Percentiles rank a stretch among this genome's conserved stretches.
Evolutionary conservation across 2,329 filamentous ascomycete species (phyloP).

Genomic region (Anisogramma anomala): DNA sequence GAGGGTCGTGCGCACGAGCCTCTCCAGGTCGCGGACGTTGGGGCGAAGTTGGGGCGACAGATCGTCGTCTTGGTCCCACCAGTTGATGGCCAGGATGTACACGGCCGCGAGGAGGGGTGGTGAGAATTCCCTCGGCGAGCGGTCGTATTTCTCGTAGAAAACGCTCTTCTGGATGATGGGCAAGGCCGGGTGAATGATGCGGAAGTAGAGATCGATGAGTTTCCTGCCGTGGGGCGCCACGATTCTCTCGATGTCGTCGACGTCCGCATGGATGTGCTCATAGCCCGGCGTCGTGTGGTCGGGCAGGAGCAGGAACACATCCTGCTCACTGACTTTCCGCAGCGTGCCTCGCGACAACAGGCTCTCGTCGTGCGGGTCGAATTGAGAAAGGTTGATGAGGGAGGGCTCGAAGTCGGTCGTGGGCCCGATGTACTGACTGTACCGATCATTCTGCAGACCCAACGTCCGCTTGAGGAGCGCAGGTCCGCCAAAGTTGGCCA

Average conservation of each 20-base stretch:
- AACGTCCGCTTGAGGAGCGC: slow-evolving; percentile 57
- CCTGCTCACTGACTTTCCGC: slow-evolving; percentile 63
- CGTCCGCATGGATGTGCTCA: slow-evolving; percentile 56
- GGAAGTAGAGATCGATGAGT: slow-evolving; percentile 57
- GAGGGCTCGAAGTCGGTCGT: slow-evolving; percentile 76
- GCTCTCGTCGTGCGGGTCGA: slow-evolving; percentile 73
- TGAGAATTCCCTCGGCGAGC: slow-evolving; percentile 46
- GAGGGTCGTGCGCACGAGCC: slow-evolving; percentile 29
- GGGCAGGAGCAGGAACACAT: slow-evolving; percentile 71
- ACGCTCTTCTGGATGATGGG: slow-evolving; percentile 50
- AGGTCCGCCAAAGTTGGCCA: slow-evolving; percentile 57
- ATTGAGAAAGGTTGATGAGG: slow-evolving; percentile 69
- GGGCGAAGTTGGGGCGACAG: slow-evolving; percentile 35
- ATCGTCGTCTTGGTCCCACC: slow-evolving; percentile 46
- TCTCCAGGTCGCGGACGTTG: slow-evolving; percentile 25
- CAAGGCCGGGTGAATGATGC: slow-evolving; percentile 46
- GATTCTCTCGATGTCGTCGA: slow-evolving; percentile 51
- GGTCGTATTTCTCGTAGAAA: slow-evolving; percentile 48
- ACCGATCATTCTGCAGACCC: slow-evolving; percentile 65
- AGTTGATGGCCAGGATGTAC: slow-evolving; percentile 50
- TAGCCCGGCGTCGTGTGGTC: slow-evolving; percentile 62
- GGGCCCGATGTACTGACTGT: slow-evolving; percentile 72
- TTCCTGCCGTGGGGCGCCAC: slow-evolving; percentile 52
- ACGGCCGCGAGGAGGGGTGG: slow-evolving; percentile 48
- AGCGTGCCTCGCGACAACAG: slow-evolving; percentile 57